Evolutionary conservation across 495 filamentous ascomycete species (phyloP), one percentile per base, ranked within the genome.

Genomic region (Clohesyomyces aquaticus): DNA sequence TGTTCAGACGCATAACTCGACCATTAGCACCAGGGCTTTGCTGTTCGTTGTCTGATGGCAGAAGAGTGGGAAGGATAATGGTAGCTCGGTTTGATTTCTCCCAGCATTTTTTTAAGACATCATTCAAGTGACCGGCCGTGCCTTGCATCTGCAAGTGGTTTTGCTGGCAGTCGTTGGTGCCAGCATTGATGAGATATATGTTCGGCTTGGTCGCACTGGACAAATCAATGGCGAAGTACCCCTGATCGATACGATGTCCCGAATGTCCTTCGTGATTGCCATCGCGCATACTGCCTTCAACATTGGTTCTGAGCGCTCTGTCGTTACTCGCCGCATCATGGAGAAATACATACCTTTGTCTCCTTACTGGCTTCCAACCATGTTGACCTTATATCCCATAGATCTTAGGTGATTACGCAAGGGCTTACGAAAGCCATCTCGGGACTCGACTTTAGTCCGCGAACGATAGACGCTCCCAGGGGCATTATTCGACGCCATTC

Each of bases 401-500:
- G 53, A 56, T 43, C 32, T 56, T 3, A 56, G 22, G 45, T 56
- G 29, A 29, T 56, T 35, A 56, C 53, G 53, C 29, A 56, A 41
- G 14, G 53, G 53, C 22, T 56, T 56, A 2, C 53, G 53, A 26
- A 56, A 56, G 16, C 53, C 53, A 56, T 56, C 29, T 14, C n/a
- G 6, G 53, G 53, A 9, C 4, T 21, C 42, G 53, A 56, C 3
- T 11, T 12, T 2, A 12, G 12, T 9, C 53, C 53, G 6, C 3
- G 3, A 6, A 56, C 53, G 18, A 56, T 45, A 10, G 53, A 56
- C 6, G 53, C 53, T 11, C 53, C 53, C 4, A 56, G 35, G 26
- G 53, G 35, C 53, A 56, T 56, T 12, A 56, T 56, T 2, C 53
- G 53, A 56, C 42, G 53, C 53, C 53, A 56, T 56, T 56, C 53